Evolutionary conservation across 2,329 filamentous ascomycete genomes (phyloP), one percentile per base, ranked within the genome.

Genomic region (Exophiala bonariae): DNA sequence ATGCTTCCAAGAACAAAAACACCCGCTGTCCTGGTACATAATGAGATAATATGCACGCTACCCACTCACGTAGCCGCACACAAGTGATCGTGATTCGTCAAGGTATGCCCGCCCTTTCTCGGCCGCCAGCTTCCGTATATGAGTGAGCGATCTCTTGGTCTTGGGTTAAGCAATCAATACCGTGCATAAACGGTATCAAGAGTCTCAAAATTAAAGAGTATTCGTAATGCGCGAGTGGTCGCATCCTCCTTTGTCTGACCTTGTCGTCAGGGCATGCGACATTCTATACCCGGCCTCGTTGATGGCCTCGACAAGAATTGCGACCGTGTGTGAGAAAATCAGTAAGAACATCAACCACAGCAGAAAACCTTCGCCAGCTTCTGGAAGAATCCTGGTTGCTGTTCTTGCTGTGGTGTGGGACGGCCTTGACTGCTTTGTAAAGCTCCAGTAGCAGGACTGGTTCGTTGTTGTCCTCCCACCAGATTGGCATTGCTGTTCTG

Each of bases 401-500:
- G 78, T 66, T 93, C 86, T 56, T 78, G 77, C 76, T 77, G 59
- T 66, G 74, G 63, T 71, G 80, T 66, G 71, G 72, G 63, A 43
- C 51, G 50, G 19, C 57, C 49, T 56, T 78, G 72, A 64, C 80
- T 79, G 57, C 77, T 74, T 52, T 75, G 79, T 73, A 82, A 75
- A 50, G 77, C 80, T 49, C 78, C 75, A 63, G 83, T 81, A 16
- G 65, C 64, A 18, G 74, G 72, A 53, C 72, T 78, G 52, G 79
- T 80, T 64, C 80, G 78, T 56, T 78, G 76, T 59, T 84, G 76
- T 61, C 81, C 82, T 37, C 63, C 62, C 40, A 86, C 81, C 57
- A 95, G 79, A 69, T 96, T 93, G 68, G 89, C 88, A 64, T 87
- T 88, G 74, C 89, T 96, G 79, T 89, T 92, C 75, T 95, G 90